Percentiles rank a stretch among this genome's conserved stretches.
These are phyloP conservation scores for Harringtonia lauricola DNA, from an alignment of 2,329 filamentous ascomycete species.

Conservation along the genomic window DNA sequence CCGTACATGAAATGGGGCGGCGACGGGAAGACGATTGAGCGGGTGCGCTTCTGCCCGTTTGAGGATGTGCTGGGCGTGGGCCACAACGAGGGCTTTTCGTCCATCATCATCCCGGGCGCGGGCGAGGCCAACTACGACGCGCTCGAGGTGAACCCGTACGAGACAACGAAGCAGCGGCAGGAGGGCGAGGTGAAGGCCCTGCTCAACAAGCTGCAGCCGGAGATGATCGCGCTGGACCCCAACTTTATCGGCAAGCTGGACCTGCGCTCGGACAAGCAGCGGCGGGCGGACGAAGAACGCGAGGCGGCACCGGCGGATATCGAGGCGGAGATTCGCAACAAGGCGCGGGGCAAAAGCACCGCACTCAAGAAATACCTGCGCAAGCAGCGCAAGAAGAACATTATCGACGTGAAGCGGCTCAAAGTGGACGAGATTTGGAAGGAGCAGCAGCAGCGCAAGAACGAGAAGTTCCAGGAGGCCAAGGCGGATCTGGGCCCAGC, in stretches of 20 bases:
- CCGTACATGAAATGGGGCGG: slow-evolving; percentile 93
- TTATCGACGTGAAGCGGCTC: slow-evolving; percentile 91
- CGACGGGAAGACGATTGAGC: slow-evolving; percentile 70
- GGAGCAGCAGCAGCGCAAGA: slow-evolving; percentile 55
- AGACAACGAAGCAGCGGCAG: slow-evolving; percentile 83
- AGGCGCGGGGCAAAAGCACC: slow-evolving; percentile 70
- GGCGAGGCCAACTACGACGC: slow-evolving; percentile 96
- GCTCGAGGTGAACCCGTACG: slow-evolving; percentile 88
- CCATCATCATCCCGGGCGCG: slow-evolving; percentile 83
- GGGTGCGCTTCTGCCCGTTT: slow-evolving; percentile 84
- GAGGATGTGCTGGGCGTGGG: slow-evolving; percentile 78
- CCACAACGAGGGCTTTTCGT: slow-evolving; percentile 79
- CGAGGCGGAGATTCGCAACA: slow-evolving; percentile 57
- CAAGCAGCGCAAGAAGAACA: slow-evolving; percentile 85
- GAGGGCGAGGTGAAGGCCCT: slow-evolving; percentile 83
- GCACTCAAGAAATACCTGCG: slow-evolving; percentile 77
- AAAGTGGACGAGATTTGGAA: slow-evolving; percentile 75
- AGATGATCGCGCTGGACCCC: slow-evolving; percentile 94
- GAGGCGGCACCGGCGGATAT: slow-evolving; percentile 54
- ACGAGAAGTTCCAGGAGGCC: slow-evolving; percentile 50
- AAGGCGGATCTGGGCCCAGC: slow-evolving; percentile 74
- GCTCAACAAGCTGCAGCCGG: slow-evolving; percentile 88
- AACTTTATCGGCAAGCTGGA: slow-evolving; percentile 87
- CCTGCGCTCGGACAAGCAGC: slow-evolving; percentile 65
- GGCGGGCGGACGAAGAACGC: slow-evolving; percentile 65